Evolutionary conservation across 176 grass and related monocot species (phyloP), one percentile per base, ranked within the genome.

Genomic region (Dendrocalamus sinicus): DNA sequence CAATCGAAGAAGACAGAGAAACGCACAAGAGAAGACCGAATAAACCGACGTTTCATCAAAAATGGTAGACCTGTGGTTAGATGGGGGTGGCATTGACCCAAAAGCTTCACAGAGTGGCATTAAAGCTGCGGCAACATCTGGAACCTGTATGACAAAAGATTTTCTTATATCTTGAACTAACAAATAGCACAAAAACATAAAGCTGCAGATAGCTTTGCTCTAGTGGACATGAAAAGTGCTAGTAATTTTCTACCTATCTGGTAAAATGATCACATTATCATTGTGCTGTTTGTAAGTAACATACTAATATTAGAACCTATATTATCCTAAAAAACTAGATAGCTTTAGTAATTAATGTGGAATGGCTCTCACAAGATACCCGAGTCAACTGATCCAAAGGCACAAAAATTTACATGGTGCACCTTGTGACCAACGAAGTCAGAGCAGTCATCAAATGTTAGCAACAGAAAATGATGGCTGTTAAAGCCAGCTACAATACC

Each of bases 41-140:
- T 99, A 94, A 78, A 96, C 90, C 17, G 96, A 92, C 1, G 76
- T 87, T 74, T 96, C 96, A 73, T 93, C 96, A 85, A 76, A 76
- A 71, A 66, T 88, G 70, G 83, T 83, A 73, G 91, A 84, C 80
- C 80, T 90, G 87, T 96, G 92, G 63, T 84, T 96, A 48, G 90
- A 83, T 70, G 87, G 93, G 16, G 93, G 93, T 39, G 92, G 67
- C 72, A 96, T 59, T 53, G 96, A 99, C 11, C 96, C 96, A 89
- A 99, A 99, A 79, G 78, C 88, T 86, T 99, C 96, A 89, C 96
- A 99, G 8, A 99, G 84, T 70, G 96, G 96, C 96, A 99, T 99
- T 73, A 99, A 91, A 70, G 86, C 88, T 59, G 92, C 94, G 11
- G 89, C 92, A 84, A 99, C 82, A 86, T 99, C 96, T 88, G 96